Base-by-base conservation (phyloP, 495 filamentous ascomycete genomes). In the Annulohypoxylon moriforme region DNA sequence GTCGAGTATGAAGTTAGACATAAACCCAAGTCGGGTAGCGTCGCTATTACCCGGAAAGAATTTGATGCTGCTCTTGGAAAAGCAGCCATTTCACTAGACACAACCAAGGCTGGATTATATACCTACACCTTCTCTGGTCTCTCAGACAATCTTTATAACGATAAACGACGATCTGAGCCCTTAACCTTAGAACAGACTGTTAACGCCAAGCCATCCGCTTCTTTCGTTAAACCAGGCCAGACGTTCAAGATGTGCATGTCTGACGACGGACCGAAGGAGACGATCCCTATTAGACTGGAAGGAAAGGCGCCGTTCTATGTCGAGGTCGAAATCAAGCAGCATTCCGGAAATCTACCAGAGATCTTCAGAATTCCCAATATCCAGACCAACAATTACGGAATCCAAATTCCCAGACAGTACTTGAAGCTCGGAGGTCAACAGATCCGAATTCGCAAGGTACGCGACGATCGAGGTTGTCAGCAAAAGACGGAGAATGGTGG, bases 161-260 rank as follows among this genome's bases (percentile, higher is more conserved):
- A 92, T 72, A 85, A 89, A 52, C 67, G 47, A 55, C 85, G 84
- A 64, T 88, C 88, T 73, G 82, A 82, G 60, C 85, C 89, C 11
- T 73, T 97, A n/a, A 81, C 87, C 18, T 83, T 99, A 2, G 85
- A 91, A 44, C 96, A 99, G 75, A 89, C 84, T 22, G 94, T 99
- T 25, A 90, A 96, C 77, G 81, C 91, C 16, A 89, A 91, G 31
- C 96, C 96, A 0, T 88, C 88, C 9, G 95, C 93, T 20, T 81
- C 84, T 11, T 98, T 99, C 73, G 85, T 85, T 59, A 92, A 92
- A 67, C 93, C 94, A 2, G 95, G 93, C n/a, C 94, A 94, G 77
- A 93, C 94, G 3, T 97, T 97, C 82, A 96, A 93, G 67, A 97
- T 93, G 80, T 99, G 96, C 82, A 90, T 93, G 71, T 89, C 92